A percentile compares a stretch with the other conserved stretches of the same genome.
These are phyloP conservation scores for Pelomyxa schiedti DNA, from an alignment of 78 protist species.

Conservation along the genomic window DNA sequence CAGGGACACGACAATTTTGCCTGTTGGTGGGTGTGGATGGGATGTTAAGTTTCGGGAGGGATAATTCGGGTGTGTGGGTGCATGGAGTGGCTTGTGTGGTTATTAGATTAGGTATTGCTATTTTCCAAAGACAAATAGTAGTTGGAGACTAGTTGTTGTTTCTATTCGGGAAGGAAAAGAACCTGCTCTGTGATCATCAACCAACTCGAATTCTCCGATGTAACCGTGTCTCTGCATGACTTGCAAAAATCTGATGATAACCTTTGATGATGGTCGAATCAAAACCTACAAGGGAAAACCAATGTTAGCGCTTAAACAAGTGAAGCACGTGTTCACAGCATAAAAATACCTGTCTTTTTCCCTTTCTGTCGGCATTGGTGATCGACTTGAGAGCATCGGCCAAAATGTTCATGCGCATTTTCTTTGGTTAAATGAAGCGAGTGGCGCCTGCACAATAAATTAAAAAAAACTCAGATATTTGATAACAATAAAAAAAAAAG, in stretches of 20 bases:
- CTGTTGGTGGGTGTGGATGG: too few species aligned
- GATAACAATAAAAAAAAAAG: too few species aligned
- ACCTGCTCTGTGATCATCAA: slow-evolving; percentile 98
- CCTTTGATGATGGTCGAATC: slow-evolving; percentile 95
- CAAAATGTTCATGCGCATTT: slow-evolving; percentile 87
- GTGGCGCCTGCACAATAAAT: too few species aligned
- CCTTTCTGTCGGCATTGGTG: slow-evolving; percentile 92
- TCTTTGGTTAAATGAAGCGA: slow-evolving; percentile 36
- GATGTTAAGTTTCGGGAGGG: too few species aligned
- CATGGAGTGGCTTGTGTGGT: too few species aligned
- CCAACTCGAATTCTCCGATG: slow-evolving; percentile 98
- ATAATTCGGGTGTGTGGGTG: too few species aligned
- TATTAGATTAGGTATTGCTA: too few species aligned
- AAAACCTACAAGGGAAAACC: too few species aligned
- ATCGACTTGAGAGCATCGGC: slow-evolving; percentile 88
- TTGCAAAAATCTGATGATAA: slow-evolving; percentile 91
- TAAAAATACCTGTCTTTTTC: slow-evolving; percentile 84
- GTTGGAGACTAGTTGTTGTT: too few species aligned
- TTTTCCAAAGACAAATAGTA: not conserved
- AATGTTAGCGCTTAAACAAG: too few species aligned
- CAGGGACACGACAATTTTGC: slow-evolving; percentile 96
- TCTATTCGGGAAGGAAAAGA: too few species aligned
- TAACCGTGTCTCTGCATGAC: slow-evolving; percentile 99
- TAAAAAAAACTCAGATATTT: too few species aligned
- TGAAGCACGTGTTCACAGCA: not conserved